Percentiles rank a stretch among this genome's conserved stretches.
phyloP scores from a whole-genome alignment of 257 asterid genomes.

The Fraxinus anomala region DNA sequence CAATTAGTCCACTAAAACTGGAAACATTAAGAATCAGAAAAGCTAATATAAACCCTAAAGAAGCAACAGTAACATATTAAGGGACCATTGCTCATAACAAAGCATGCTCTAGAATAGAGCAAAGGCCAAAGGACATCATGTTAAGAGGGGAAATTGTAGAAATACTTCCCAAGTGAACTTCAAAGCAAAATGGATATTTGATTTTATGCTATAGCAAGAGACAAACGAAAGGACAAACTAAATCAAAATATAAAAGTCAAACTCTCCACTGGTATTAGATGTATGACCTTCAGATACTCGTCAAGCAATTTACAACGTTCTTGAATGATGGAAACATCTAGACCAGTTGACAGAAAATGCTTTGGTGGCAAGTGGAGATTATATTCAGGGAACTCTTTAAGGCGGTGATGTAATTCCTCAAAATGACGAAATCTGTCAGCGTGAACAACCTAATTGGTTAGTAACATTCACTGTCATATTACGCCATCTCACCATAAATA shows the following conservation, averaged over 20 bases:
- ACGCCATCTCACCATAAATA: not conserved
- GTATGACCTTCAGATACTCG: slow-evolving; percentile 81
- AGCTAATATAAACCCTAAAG: slow-evolving; percentile 3
- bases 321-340: slow-evolving; percentile 71
- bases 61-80: not conserved
- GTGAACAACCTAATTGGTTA: slow-evolving; percentile 17
- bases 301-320: slow-evolving; percentile 92
- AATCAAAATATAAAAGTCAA: not conserved
- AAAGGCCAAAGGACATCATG: not conserved
- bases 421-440: slow-evolving; percentile 81
- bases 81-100: not conserved
- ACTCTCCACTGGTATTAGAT: slow-evolving; percentile 21
- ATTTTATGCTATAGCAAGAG: slow-evolving; percentile 13
- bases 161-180: not conserved
- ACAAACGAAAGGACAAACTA: slow-evolving; percentile 1
- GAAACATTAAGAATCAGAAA: slow-evolving; percentile 16
- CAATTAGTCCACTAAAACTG: slow-evolving; percentile 9
- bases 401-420: slow-evolving; percentile 97
- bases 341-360: slow-evolving; percentile 90
- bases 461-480: not conserved
- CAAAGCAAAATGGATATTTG: not conserved
- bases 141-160: slow-evolving; percentile 10
- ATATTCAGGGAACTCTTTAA: slow-evolving; percentile 85
- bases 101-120: slow-evolving; percentile 3
- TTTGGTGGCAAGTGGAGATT: slow-evolving; percentile 97